Evolutionary conservation across 768 basidiomycete species (phyloP), one percentile per base, ranked within the genome.

Genomic region (Mycena filopes): DNA sequence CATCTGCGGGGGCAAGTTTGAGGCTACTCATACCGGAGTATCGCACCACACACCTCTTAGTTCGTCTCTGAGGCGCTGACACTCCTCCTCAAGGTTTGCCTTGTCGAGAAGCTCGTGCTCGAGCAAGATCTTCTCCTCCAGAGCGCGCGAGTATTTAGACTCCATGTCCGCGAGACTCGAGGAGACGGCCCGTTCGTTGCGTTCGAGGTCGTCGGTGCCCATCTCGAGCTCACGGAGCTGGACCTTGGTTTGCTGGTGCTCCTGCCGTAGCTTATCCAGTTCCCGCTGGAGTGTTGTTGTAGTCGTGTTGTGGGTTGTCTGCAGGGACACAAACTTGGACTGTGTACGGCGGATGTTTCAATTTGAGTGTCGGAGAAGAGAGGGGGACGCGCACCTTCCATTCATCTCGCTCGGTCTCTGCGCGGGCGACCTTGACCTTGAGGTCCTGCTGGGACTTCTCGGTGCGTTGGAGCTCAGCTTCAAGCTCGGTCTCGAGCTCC

Each of bases 161-260:
- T 98, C 96, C 71, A 94, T 83, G 74, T 93, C 92, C 5, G 91
- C 92, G 70, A 96, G 78, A 71, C 87, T 92, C 51, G 91, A 94
- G 11, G 91, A 87, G 43, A 93, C 91, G 54, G 92, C 93, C 29
- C 98, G 88, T 74, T 98, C 97, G 76, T 92, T 96, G 67, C 96
- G 86, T 75, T 99, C 98, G 62, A 99, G 83, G 79, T 99, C 96
- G 73, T 99, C 98, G 73, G 98, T 98, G 49, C 97, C 97, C 88
- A 99, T 92, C 79, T 99, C 97, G 31, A 98, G 82, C 76, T 98
- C 94, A 23, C 93, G 87, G 20, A 95, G 79, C 73, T 92, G 89
- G 23, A 91, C 80, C 77, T 92, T 92, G 65, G 86, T 77, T 53
- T 82, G 82, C 73, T 91, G 91, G 67, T 90, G 84, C 64, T 91